Evolutionary conservation across 1,284 basidiomycete species (phyloP), one percentile per base, ranked within the genome.

Genomic region (Naganishia sp.): DNA sequence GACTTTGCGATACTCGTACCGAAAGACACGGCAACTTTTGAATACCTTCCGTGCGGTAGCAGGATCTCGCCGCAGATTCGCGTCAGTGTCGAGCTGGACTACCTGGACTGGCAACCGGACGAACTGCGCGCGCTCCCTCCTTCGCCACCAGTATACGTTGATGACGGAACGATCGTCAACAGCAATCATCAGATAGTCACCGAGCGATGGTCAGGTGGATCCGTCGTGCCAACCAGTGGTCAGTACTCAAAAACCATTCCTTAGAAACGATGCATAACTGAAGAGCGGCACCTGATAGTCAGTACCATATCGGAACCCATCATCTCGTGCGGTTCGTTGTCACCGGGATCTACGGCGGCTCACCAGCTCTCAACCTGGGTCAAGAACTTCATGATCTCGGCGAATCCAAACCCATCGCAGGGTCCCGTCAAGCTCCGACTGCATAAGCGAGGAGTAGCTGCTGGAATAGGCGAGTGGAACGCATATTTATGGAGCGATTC

Each of bases 401-500:
- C 58, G n/a, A 61, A 61, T 31, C 58, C 58, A 35, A 50, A 61
- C 21, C 58, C 58, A 23, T 47, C 58, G 15, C 41, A 25, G 41
- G 58, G 58, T 10, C 58, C 58, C 7, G 23, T 35, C 18, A 50
- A 4, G 15, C 58, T 61, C 10, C 58, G 58, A 13, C 18, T 50
- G 9, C 58, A 61, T 39, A 61, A 61, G 35, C 21, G 47, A 42
- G 58, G 58, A 3, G 39, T 61, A 15, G 58, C 47, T 10, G 10
- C 47, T 5, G 58, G 58, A 13, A 61, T 61, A 51, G 58, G 58
- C 17, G 23, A 39, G 10, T 61, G 58, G 58, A 61, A 61, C 50
- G 47, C 39, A 18, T 61, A 51, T n/a, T n/a, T 61, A 35, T 61
- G 58, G 58, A 61, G 58, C 25, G 58, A 61, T 28, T 50, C 58